Conservation (phyloP, 2,329 filamentous ascomycete genomes). For the Sordariomycetes sp. region DNA sequence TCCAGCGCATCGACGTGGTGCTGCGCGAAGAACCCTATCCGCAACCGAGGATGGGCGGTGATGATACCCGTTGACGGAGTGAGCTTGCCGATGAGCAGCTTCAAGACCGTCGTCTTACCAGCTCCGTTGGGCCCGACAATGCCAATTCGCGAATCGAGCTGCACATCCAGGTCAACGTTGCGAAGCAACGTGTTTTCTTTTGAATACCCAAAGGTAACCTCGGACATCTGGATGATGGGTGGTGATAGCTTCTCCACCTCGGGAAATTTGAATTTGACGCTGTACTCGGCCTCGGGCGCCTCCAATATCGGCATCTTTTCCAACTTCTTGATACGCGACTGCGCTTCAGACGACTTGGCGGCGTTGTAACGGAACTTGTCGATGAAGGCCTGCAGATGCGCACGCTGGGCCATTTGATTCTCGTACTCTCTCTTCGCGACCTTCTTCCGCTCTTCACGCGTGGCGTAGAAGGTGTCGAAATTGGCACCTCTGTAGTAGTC, state of each 20-base stretch:
- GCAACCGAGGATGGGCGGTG: conserved; percentile 76
- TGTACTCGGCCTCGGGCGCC: conserved; percentile 87
- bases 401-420: conserved; percentile 90
- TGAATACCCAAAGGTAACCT: conserved; percentile 82
- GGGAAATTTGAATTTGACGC: conserved; percentile 92
- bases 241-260: conserved; percentile 96
- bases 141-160: conserved; percentile 94
- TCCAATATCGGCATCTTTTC: conserved; percentile 94
- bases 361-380: conserved; percentile 99
- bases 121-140: conserved; percentile 99
- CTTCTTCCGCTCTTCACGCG: conserved; percentile 94
- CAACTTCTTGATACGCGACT: conserved; percentile 97
- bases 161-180: conserved; percentile 90
- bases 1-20: conserved; percentile 97
- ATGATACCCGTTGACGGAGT: conserved; percentile 71
- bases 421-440: conserved; percentile 95
- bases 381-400: conserved; percentile 94
- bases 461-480: conserved; percentile 95
- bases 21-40: conserved; percentile 95
- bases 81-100: conserved; percentile 87
- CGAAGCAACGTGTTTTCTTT: conserved; percentile 69
- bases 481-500: conserved; percentile 99
- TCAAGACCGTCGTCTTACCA: conserved; percentile 96
- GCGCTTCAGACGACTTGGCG: conserved; percentile 95
- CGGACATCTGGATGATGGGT: conserved; percentile 95